Percentiles rank a stretch among this genome's conserved stretches.
Conservation (phyloP, 805 yeast genomes). For the Candida sakaeoensis region DNA sequence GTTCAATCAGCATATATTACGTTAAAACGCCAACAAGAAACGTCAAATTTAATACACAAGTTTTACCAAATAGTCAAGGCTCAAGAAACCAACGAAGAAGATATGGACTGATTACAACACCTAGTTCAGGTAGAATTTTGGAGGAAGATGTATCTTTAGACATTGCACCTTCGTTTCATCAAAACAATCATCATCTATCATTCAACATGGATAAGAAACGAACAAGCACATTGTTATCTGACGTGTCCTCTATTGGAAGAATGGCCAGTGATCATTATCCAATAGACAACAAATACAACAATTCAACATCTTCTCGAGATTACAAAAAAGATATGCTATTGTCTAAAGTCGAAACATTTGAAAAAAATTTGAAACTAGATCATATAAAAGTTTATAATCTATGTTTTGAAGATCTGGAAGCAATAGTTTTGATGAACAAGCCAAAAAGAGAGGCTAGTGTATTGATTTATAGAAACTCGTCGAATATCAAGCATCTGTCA, state of each 20-base stretch:
- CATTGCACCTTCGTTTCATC: constrained; percentile 9
- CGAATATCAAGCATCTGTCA: constrained; percentile 26
- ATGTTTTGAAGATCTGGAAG: constrained; percentile 53
- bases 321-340: constrained; percentile 68
- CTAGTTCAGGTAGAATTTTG: constrained; percentile 39
- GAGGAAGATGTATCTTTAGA: constrained; percentile 32
- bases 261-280: constrained; percentile 37
- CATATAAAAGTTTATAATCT: constrained; percentile 28
- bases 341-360: constrained; percentile 51
- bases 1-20: constrained; percentile 51
- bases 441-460: constrained; percentile 42
- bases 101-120: constrained; percentile 32
- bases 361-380: constrained; percentile 20
- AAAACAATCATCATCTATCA: constrained; percentile 20
- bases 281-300: constrained; percentile 19
- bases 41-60: constrained; percentile 5
- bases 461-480: constrained; percentile 43
- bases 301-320: constrained; percentile 25
- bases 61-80: not conserved
- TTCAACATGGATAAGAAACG: constrained; percentile 42
- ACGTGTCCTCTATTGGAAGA: constrained; percentile 43
- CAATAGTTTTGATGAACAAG: constrained; percentile 51
- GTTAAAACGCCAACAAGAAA: constrained; percentile 36
- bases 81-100: constrained; percentile 20
- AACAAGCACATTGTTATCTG: constrained; percentile 39